Evolutionary conservation across 23 red algal species (phyloP), one percentile per base, ranked within the genome.

Genomic region (Gracilariopsis chorda): DNA sequence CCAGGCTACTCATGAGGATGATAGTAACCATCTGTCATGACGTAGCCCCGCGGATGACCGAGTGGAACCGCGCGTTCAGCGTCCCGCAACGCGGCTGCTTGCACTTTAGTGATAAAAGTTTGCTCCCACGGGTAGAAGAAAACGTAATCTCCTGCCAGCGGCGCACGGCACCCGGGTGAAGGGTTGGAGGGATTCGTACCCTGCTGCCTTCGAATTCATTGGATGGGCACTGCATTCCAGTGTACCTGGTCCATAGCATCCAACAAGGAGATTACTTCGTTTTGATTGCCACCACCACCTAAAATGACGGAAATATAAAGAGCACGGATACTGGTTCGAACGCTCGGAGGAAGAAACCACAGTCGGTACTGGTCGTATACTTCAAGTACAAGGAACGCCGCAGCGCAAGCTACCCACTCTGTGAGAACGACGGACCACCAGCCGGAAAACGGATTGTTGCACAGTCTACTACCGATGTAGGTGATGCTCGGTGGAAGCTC

Each of bases 91-190:
- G 19, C 19, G 2, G 9, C 9, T 12, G 57, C 57, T 29, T 62
- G 9, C 57, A 17, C 11, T 30, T 30, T 5, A 30, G n/a, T 62
- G 21, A 62, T 62, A 5, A 62, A 17, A 4, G 57, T 62, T 7
- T 17, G 57, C 19, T 14, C 21, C 59, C 80, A 84, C 19, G 80
- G 80, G 48, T 84, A 53, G 19, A 47, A 48, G 36, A 60, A 84
- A n/a, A 84, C 57, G 1, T 1, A 84, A n/a, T 84, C 80, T 2
- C 80, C 56, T 1, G 39, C 55, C 12, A 19, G 35, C 36, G 59
- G 80, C 8, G 30, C 14, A 19, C 52, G 4, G 16, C 55, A 36
- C 0, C 58, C 59, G 4, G 80, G 80, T 28, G 80, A 63, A 20
- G 17, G 56, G 58, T 64, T 45, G 36, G 42, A 0, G 33, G 48